These are phyloP conservation scores for Pestalotiopsis sp. DNA, from an alignment of 2,329 filamentous ascomycete genomes.

Conservation along the genomic window DNA sequence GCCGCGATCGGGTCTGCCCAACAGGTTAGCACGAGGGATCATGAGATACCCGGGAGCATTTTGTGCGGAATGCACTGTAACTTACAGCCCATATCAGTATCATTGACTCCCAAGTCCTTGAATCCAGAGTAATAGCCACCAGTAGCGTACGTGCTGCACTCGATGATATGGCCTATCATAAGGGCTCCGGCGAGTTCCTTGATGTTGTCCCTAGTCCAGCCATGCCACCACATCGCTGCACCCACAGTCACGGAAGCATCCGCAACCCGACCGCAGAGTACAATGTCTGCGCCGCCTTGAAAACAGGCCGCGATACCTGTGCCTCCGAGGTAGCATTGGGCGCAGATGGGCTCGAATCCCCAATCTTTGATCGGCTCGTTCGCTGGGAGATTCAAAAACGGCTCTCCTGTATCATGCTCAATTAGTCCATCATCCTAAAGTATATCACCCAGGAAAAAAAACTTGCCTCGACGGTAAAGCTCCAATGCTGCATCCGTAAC, in stretches of 20 bases:
- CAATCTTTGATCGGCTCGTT: slow-evolving; percentile 27
- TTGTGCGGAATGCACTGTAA: background rate
- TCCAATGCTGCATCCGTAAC: slow-evolving; percentile 22
- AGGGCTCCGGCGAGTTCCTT: slow-evolving; percentile 41
- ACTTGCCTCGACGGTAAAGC: slow-evolving; percentile 25
- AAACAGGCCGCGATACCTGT: slow-evolving; percentile 36
- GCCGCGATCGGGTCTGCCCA: slow-evolving; percentile 8
- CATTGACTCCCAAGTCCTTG: slow-evolving; percentile 25
- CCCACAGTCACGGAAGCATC: slow-evolving; percentile 47
- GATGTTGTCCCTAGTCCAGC: slow-evolving; percentile 40
- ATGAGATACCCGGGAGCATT: background rate
- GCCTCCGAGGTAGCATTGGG: slow-evolving; percentile 43
- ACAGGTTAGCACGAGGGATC: background rate
- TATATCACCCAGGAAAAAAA: fast-evolving
- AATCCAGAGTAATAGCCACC: slow-evolving; percentile 46
- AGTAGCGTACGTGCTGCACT: slow-evolving; percentile 42
- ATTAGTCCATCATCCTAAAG: background rate
- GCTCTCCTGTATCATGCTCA: background rate
- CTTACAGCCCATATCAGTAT: slow-evolving; percentile 34
- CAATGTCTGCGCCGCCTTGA: slow-evolving; percentile 33
- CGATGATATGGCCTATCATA: slow-evolving; percentile 43
- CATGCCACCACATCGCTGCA: slow-evolving; percentile 42
- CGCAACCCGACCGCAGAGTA: slow-evolving; percentile 38
- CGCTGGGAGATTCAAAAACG: slow-evolving; percentile 20
- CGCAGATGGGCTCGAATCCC: slow-evolving; percentile 17